These are phyloP conservation scores for Epichloe festucae DNA, from an alignment of 2,329 filamentous ascomycete species.

Conservation along the genomic window DNA sequence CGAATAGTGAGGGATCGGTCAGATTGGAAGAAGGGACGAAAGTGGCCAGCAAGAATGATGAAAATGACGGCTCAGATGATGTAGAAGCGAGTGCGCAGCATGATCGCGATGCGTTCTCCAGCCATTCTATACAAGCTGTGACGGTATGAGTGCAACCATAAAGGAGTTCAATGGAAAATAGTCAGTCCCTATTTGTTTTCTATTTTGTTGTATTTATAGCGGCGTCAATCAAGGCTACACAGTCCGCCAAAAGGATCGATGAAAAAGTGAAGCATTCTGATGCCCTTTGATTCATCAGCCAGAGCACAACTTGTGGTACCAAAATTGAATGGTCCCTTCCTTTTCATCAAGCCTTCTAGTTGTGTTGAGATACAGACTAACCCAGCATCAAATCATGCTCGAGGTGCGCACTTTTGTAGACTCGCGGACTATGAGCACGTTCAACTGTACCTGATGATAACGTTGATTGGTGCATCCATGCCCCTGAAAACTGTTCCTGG, in stretches of 20 bases:
- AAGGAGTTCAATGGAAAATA: neutral
- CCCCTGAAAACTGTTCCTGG: neutral
- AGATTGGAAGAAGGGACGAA: neutral
- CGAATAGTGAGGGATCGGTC: neutral
- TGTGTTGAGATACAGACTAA: neutral
- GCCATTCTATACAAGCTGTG: slow-evolving; percentile 18
- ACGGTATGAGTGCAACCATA: slow-evolving; percentile 16
- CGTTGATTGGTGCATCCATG: neutral
- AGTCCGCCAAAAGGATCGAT: neutral
- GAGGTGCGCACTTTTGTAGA: neutral
- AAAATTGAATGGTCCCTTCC: neutral
- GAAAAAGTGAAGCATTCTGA: neutral
- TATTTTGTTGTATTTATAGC: slow-evolving; percentile 14
- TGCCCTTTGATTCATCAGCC: neutral
- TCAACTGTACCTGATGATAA: neutral
- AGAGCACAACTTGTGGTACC: neutral
- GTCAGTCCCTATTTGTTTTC: slow-evolving; percentile 7
- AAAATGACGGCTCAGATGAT: neutral
- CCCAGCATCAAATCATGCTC: neutral
- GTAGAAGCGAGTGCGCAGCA: slow-evolving; percentile 11
- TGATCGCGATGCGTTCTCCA: slow-evolving; percentile 17
- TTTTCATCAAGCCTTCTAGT: neutral
- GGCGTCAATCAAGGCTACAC: neutral
- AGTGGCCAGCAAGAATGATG: neutral
- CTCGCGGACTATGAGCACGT: no score